Evolutionary conservation across 2,329 filamentous ascomycete genomes (phyloP), one percentile per base, ranked within the genome.

Genomic region (Aureobasidium sp.): DNA sequence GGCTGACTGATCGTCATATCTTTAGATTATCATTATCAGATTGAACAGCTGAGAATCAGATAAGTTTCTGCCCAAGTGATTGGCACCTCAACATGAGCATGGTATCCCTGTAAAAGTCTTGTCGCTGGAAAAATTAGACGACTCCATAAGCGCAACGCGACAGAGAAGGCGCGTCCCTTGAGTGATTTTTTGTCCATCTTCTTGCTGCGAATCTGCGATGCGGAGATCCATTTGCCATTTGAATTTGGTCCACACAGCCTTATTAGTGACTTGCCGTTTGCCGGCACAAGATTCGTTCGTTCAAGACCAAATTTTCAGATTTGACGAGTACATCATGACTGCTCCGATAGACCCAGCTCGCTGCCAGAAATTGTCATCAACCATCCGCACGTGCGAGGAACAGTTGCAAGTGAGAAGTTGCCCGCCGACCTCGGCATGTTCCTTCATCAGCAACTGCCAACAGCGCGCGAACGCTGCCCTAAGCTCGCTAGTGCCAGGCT

Each of bases 11-110:
- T 44, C 55, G 42, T 48, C 31, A 45, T 34, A 36, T n/a, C 17
- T n/a, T 31, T 27, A 45, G 41, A 57, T 57, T 57, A 57, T 58
- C 42, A 37, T 51, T 58, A 58, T 58, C 55, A 58, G 42, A 57
- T 57, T 27, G 14, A 34, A 1, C 39, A 17, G 41, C 20, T 45
- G 45, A 39, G 14, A 8, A 58, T 58, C 55, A 37, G 55, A 58
- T 58, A 58, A 58, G 48, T 48, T 58, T 39, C 20, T 29, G 31
- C 31, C 41, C 55, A 58, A 55, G 51, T 37, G 42, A 27, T 42
- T 55, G 51, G 25, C 48, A 37, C 3, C 11, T 11, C 20, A 27
- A 5, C 45, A 48, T 25, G 15, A n/a, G 11, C 14, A 48, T 20
- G 17, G 9, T 3, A 48, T 15, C 22, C 45, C 31, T 48, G 45